Evolutionary conservation across 2,329 filamentous ascomycete genomes (phyloP).

Genomic region (Alternaria longipes): DNA sequence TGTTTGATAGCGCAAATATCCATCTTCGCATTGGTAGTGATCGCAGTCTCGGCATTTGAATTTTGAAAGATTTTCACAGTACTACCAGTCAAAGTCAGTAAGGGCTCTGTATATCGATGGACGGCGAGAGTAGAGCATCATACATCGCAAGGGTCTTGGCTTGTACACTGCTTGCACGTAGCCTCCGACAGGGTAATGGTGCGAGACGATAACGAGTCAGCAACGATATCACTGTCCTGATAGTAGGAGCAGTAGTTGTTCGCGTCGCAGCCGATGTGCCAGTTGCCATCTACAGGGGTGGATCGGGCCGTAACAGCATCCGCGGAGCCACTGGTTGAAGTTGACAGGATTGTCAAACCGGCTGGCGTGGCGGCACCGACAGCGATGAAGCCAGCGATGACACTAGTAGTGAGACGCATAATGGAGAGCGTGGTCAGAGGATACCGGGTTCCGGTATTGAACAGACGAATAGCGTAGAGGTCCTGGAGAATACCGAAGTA

Average conservation of each 20-base stretch:
- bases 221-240: neutral
- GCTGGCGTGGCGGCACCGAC: constrained; percentile 16
- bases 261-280: constrained; percentile 19
- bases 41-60: neutral
- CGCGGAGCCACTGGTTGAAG: neutral
- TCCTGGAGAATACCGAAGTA: neutral
- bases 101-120: neutral
- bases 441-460: neutral
- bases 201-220: neutral
- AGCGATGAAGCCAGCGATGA: constrained; percentile 23
- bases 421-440: neutral
- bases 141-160: neutral
- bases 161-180: neutral
- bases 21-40: constrained; percentile 1
- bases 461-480: neutral
- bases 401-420: constrained; percentile 19
- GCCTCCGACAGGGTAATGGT: neutral
- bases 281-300: constrained; percentile 2
- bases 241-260: constrained; percentile 17
- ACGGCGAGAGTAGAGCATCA: neutral
- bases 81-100: neutral
- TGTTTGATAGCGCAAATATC: neutral
- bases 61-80: neutral
- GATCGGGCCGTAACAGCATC: neutral
- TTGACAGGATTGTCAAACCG: constrained; percentile 2